These are phyloP conservation scores for Pseudofabraea citricarpa DNA, from an alignment of 2,329 filamentous ascomycete genomes.

Conservation along the genomic window DNA sequence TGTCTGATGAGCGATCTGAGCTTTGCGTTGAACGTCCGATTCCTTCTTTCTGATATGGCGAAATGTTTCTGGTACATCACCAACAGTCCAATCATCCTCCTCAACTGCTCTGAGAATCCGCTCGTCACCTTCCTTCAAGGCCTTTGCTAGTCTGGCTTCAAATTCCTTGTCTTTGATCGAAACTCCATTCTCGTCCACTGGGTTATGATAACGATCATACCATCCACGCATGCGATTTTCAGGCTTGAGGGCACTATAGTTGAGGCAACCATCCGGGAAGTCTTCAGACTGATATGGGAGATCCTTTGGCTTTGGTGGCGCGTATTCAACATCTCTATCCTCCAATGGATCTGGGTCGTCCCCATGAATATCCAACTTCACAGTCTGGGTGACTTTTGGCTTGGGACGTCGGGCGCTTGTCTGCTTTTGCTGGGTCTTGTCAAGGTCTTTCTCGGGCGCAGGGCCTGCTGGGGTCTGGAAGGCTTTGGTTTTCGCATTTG, in stretches of 20 bases:
- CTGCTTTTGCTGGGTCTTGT: slow-evolving; percentile 57
- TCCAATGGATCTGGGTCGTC: slow-evolving; percentile 44
- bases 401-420: slow-evolving; percentile 56
- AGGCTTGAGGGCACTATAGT: slow-evolving; percentile 51
- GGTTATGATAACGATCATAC: slow-evolving; percentile 55
- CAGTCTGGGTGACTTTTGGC: slow-evolving; percentile 46
- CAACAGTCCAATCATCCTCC: slow-evolving; percentile 52
- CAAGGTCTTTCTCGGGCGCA: slow-evolving; percentile 50
- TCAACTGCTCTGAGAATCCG: slow-evolving; percentile 64
- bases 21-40: slow-evolving; percentile 6
- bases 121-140: slow-evolving; percentile 55
- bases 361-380: slow-evolving; percentile 61
- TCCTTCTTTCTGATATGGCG: slow-evolving; percentile 24
- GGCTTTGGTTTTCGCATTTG: slow-evolving; percentile 78
- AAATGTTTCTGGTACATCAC: slow-evolving; percentile 47
- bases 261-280: slow-evolving; percentile 52
- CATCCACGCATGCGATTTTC: slow-evolving; percentile 58
- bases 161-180: slow-evolving; percentile 57
- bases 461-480: slow-evolving; percentile 64
- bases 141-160: slow-evolving; percentile 36
- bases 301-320: slow-evolving; percentile 68
- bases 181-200: slow-evolving; percentile 63
- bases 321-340: slow-evolving; percentile 83
- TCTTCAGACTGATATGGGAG: slow-evolving; percentile 66
- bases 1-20: slow-evolving; percentile 5